These are phyloP conservation scores for Cicer pinnatifidum DNA, from an alignment of 306 rosid genomes.

Conservation along the genomic window DNA sequence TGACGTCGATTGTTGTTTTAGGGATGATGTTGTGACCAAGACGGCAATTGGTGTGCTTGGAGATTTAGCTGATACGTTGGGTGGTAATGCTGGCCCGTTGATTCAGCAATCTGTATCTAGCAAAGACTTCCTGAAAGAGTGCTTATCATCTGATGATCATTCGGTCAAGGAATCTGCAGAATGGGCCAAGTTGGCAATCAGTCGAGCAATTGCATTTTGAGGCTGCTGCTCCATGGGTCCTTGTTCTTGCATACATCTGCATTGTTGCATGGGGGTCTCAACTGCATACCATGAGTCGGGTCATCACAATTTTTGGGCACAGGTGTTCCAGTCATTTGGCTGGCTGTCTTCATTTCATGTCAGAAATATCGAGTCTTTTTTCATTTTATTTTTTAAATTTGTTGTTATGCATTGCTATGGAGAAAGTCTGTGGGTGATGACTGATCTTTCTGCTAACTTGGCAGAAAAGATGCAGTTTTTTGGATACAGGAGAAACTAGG, in stretches of 20 bases:
- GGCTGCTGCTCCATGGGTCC: constrained; percentile 51
- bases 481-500: constrained; percentile 43
- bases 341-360: constrained; percentile 54
- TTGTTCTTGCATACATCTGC: constrained; percentile 80
- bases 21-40: constrained; percentile 88
- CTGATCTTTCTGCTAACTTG: constrained; percentile 70
- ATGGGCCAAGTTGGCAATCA: constrained; percentile 90
- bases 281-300: constrained; percentile 83
- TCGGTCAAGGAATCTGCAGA: constrained; percentile 87
- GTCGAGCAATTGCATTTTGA: constrained; percentile 79
- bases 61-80: constrained; percentile 89
- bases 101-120: constrained; percentile 86
- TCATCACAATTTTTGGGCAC: constrained; percentile 77
- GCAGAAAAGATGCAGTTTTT: constrained; percentile 60
- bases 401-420: constrained; percentile 65
- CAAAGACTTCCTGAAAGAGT: constrained; percentile 84
- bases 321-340: constrained; percentile 56
- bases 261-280: constrained; percentile 72
- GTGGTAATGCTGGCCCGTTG: constrained; percentile 68
- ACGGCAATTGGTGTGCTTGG: constrained; percentile 95
- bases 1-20: constrained; percentile 40
- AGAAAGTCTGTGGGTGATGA: constrained; percentile 63
- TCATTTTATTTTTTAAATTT: constrained; percentile 42
- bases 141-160: constrained; percentile 82
- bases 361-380: constrained; percentile 62